phyloP scores from a whole-genome alignment of 1,139 yeast genomes.

The Zygoascus sp. region DNA sequence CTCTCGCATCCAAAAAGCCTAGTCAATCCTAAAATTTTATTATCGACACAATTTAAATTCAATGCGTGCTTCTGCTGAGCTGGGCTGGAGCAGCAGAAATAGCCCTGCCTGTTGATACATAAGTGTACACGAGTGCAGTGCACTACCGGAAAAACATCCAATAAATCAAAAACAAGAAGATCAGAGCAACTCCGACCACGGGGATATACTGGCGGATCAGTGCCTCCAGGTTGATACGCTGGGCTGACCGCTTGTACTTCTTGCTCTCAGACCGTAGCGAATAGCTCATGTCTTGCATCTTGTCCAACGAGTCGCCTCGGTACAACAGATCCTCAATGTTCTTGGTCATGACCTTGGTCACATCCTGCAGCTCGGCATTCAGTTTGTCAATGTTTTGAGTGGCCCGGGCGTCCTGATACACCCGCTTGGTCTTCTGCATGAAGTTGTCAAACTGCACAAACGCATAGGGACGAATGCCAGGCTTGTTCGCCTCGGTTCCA shows the following conservation, averaged over 20 bases:
- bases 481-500: constrained; percentile 62
- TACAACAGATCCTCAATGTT: constrained; percentile 91
- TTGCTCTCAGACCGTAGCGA: constrained; percentile 76
- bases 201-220: constrained; percentile 87
- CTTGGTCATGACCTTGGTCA: constrained; percentile 90
- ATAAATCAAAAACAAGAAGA: constrained; percentile 77
- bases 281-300: constrained; percentile 82
- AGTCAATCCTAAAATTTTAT: too few species aligned
- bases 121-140: neutral
- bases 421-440: constrained; percentile 78
- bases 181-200: constrained; percentile 62
- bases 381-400: constrained; percentile 81
- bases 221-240: constrained; percentile 85
- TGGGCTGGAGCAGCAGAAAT: too few species aligned
- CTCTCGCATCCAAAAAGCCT: too few species aligned
- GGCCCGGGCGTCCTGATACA: constrained; percentile 88
- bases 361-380: constrained; percentile 86
- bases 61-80: too few species aligned
- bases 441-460: constrained; percentile 81
- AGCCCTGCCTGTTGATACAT: too few species aligned
- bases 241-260: constrained; percentile 86
- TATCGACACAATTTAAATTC: too few species aligned
- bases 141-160: constrained; percentile 58
- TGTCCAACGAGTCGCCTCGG: constrained; percentile 91
- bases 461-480: constrained; percentile 77